Conservation (phyloP, 2,329 filamentous ascomycete genomes). For the Rachicladosporium sp. region DNA sequence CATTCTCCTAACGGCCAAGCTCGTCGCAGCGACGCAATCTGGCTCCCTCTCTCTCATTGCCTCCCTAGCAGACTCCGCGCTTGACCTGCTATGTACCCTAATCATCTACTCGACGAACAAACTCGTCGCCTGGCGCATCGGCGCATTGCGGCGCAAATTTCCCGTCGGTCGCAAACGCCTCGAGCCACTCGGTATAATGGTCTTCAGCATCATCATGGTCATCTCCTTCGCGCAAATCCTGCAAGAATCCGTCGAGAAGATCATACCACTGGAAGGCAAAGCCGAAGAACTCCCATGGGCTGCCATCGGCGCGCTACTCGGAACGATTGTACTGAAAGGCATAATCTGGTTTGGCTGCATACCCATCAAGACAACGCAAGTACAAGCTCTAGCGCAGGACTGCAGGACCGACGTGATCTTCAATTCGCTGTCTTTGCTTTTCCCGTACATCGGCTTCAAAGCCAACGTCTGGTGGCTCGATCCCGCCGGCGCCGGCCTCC, state of each 20-base stretch:
- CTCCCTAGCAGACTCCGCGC: slow-evolving; percentile 48
- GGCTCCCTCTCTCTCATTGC: slow-evolving; percentile 50
- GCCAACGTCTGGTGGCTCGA: slow-evolving; percentile 56
- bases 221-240: slow-evolving; percentile 50
- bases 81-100: slow-evolving; percentile 48
- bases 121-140: slow-evolving; percentile 45
- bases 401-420: slow-evolving; percentile 54
- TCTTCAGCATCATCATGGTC: slow-evolving; percentile 53
- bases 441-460: slow-evolving; percentile 48
- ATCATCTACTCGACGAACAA: slow-evolving; percentile 51
- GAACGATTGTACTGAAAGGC: slow-evolving; percentile 47
- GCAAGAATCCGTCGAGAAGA: slow-evolving; percentile 46
- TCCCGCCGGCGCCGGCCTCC: slow-evolving; percentile 46
- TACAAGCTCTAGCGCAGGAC: slow-evolving; percentile 51
- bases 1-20: slow-evolving; percentile 43
- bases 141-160: slow-evolving; percentile 40
- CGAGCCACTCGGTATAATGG: slow-evolving; percentile 50
- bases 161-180: slow-evolving; percentile 46
- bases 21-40: slow-evolving; percentile 42
- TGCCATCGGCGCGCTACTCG: slow-evolving; percentile 45
- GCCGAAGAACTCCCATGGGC: slow-evolving; percentile 40
- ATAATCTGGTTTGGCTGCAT: slow-evolving; percentile 49
- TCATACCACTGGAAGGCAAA: slow-evolving; percentile 38
- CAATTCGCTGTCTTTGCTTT: slow-evolving; percentile 50
- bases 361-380: slow-evolving; percentile 50